Conservation (phyloP, 495 filamentous ascomycete species). For the Immersiella caudata region DNA sequence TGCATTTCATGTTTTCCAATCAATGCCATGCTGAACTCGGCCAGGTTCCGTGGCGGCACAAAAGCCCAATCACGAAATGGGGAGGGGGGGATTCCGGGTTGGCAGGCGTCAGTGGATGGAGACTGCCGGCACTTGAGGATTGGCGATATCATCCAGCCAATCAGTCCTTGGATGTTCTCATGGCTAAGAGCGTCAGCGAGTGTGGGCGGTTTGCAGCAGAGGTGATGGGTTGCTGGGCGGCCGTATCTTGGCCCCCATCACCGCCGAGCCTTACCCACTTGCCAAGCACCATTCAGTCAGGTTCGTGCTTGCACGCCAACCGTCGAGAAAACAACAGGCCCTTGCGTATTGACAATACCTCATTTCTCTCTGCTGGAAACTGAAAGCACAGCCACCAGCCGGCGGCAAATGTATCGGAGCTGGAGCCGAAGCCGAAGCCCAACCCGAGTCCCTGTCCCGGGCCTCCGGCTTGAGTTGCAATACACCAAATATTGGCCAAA, state of each 20-base stretch:
- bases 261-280: background rate
- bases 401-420: background rate
- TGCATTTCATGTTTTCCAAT: conserved; percentile 1
- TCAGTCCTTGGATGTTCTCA: background rate
- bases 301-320: too few relatives aligned
- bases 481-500: background rate
- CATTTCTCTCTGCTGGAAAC: too few relatives aligned
- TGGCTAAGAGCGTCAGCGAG: background rate
- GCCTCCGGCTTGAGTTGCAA: background rate
- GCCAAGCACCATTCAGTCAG: too few relatives aligned
- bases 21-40: conserved; percentile 1
- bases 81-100: background rate
- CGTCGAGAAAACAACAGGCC: too few relatives aligned
- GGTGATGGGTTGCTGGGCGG: background rate
- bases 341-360: too few relatives aligned
- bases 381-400: background rate
- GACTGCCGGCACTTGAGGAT: background rate
- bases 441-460: background rate
- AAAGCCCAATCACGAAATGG: background rate
- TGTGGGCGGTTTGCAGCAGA: background rate
- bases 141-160: background rate
- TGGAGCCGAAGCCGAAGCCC: background rate
- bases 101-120: background rate
- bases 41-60: background rate
- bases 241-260: background rate